These are phyloP conservation scores for Microcyclosporella mali DNA, from an alignment of 2,329 filamentous ascomycete species.

Conservation along the genomic window DNA sequence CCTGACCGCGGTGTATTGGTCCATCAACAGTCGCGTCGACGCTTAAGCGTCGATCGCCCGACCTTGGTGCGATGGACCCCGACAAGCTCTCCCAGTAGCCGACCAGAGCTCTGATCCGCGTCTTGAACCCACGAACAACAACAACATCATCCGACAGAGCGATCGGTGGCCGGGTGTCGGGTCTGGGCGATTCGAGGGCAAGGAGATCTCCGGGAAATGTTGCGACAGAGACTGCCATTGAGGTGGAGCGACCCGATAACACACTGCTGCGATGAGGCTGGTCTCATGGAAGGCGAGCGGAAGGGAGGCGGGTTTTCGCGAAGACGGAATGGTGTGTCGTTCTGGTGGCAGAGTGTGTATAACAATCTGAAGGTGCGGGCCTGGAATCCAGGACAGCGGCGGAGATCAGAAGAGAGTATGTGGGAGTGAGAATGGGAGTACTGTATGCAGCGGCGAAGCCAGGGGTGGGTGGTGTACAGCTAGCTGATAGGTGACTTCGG, in stretches of 20 bases:
- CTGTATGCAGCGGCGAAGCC: too few relatives aligned
- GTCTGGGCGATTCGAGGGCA: slow-evolving; percentile 38
- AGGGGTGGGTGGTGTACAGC: too few relatives aligned
- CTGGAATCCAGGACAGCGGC: too few relatives aligned
- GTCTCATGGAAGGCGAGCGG: slow-evolving; percentile 30
- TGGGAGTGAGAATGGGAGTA: too few relatives aligned
- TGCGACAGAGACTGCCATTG: slow-evolving; percentile 43
- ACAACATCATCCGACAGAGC: slow-evolving; percentile 41
- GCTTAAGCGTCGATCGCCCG: background rate
- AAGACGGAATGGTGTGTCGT: too few relatives aligned
- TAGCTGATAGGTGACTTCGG: too few relatives aligned
- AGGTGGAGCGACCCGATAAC: slow-evolving; percentile 23
- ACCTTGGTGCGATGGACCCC: slow-evolving; percentile 3
- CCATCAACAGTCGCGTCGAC: background rate
- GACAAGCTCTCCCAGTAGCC: slow-evolving; percentile 21
- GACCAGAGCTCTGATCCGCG: slow-evolving; percentile 22
- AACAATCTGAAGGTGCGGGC: too few relatives aligned
- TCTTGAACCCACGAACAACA: slow-evolving; percentile 33
- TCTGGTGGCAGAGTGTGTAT: too few relatives aligned
- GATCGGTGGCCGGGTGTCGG: slow-evolving; percentile 39
- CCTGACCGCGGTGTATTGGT: background rate
- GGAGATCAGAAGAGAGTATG: too few relatives aligned
- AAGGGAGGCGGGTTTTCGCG: too few relatives aligned
- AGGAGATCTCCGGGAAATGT: slow-evolving; percentile 35
- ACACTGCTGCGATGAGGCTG: slow-evolving; percentile 23